Percentiles rank a stretch among this genome's conserved stretches.
Evolutionary conservation across 176 grass and related monocot species (phyloP).

Genomic region (Alopecurus myosuroides): DNA sequence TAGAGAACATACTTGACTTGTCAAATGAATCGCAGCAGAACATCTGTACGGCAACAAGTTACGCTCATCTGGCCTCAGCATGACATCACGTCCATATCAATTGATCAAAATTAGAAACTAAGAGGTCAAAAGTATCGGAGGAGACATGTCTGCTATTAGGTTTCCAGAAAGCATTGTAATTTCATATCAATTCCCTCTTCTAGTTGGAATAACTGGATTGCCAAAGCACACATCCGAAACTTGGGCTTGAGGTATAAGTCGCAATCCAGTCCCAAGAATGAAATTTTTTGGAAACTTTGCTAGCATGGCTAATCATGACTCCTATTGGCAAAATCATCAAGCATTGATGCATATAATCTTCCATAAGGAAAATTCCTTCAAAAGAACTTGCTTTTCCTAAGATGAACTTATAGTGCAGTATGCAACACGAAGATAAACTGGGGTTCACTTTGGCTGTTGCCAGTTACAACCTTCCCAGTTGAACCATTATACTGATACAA

Average conservation of each 20-base stretch:
- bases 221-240: too few relatives aligned
- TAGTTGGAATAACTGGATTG: too few relatives aligned
- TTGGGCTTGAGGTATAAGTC: too few relatives aligned
- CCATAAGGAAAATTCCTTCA: neutral
- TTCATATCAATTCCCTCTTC: too few relatives aligned
- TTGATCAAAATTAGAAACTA: constrained; percentile 6
- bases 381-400: neutral
- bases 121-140: neutral
- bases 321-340: neutral
- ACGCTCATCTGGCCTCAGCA: neutral
- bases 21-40: constrained; percentile 3
- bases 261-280: neutral
- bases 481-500: neutral
- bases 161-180: neutral
- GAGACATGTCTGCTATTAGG: neutral
- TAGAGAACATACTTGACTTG: neutral
- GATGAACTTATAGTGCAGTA: constrained; percentile 16
- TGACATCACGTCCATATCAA: neutral
- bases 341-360: neutral
- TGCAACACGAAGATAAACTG: constrained; percentile 15
- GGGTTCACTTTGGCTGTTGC: neutral
- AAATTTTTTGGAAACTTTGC: neutral
- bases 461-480: neutral
- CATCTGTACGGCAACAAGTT: neutral
- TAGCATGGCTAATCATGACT: neutral